Evolutionary conservation across 306 rosid genomes (phyloP).

Genomic region (Oxytropis ochrocephala): DNA sequence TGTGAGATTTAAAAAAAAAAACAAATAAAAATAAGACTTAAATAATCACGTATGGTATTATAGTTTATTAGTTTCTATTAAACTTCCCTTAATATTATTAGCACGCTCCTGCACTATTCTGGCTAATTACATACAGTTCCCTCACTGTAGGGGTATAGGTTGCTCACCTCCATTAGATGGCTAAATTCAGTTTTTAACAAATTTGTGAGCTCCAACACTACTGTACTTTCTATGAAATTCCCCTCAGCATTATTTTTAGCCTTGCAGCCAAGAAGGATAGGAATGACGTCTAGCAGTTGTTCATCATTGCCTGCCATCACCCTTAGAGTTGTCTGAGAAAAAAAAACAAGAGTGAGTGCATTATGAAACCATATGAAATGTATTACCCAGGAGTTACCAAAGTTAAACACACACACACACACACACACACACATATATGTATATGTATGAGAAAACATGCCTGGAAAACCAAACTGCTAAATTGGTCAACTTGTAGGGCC

Average conservation of each 20-base stretch:
- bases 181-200: conserved; percentile 67
- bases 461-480: conserved; percentile 88
- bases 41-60: neutral
- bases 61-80: neutral
- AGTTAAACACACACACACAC: neutral
- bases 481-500: conserved; percentile 65
- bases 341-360: neutral
- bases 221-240: conserved; percentile 23
- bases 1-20: neutral
- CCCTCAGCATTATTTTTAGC: conserved; percentile 44
- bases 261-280: conserved; percentile 65
- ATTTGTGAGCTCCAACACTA: conserved; percentile 29
- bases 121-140: neutral
- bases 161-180: conserved; percentile 89
- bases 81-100: neutral
- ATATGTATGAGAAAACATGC: conserved; percentile 28
- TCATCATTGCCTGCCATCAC: conserved; percentile 61
- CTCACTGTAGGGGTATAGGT: neutral
- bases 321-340: conserved; percentile 66
- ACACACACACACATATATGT: neutral
- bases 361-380: neutral
- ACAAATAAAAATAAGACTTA: neutral
- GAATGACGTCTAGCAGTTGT: conserved; percentile 54
- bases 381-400: neutral
- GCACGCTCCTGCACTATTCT: neutral